Conservation (phyloP, 495 filamentous ascomycete genomes). For the Clohesyomyces aquaticus region DNA sequence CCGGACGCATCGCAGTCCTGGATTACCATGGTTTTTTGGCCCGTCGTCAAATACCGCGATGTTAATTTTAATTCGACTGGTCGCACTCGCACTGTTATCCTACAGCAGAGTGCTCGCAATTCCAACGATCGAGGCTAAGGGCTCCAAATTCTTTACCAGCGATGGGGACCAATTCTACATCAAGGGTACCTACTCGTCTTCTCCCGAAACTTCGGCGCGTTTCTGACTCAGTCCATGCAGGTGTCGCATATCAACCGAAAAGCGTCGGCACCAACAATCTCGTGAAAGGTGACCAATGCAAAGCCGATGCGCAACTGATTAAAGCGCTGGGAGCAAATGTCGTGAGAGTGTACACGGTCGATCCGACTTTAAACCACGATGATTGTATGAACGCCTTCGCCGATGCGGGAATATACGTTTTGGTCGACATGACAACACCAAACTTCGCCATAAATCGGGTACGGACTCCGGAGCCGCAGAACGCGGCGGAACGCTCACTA, state of each 20-base stretch:
- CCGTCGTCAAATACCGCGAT: not conserved
- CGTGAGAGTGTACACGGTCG: slow-evolving; percentile 28
- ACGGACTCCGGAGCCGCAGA: not conserved
- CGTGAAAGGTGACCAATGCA: slow-evolving; percentile 22
- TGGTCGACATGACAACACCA: slow-evolving; percentile 29
- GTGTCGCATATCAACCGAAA: slow-evolving; percentile 11
- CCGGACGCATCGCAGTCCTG: not conserved
- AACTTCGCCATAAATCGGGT: slow-evolving; percentile 10
- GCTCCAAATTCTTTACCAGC: slow-evolving; percentile 82
- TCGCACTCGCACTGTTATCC: not conserved
- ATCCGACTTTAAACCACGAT: slow-evolving; percentile 34
- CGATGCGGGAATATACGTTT: slow-evolving; percentile 31
- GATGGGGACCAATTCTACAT: slow-evolving; percentile 80
- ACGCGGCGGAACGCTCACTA: not conserved
- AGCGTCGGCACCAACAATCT: slow-evolving; percentile 5
- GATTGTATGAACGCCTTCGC: slow-evolving; percentile 32
- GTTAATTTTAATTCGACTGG: not conserved
- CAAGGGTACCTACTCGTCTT: slow-evolving; percentile 61
- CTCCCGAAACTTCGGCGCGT: not conserved
- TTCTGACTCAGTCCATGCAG: not conserved
- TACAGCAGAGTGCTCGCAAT: slow-evolving; percentile 39
- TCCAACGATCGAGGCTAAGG: slow-evolving; percentile 67
- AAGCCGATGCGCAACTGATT: slow-evolving; percentile 22
- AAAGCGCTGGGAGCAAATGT: slow-evolving; percentile 29
- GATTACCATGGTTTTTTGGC: not conserved